Evolutionary conservation across 2,329 filamentous ascomycete genomes (phyloP).

Genomic region (Lasiodiplodia hormozganensis): DNA sequence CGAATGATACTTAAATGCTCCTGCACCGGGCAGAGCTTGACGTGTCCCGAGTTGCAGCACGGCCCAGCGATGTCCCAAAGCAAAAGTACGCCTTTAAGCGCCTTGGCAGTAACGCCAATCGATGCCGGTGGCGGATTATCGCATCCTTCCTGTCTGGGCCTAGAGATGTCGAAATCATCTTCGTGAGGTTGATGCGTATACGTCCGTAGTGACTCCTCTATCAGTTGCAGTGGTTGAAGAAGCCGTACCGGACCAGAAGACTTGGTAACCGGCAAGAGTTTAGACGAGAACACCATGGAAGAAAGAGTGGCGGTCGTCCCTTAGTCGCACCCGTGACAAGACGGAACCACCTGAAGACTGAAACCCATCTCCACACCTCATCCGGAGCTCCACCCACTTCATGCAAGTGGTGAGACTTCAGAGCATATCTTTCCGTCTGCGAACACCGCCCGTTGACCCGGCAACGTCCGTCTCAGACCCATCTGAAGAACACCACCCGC

Average conservation of each 20-base stretch:
- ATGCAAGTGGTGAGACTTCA: neutral
- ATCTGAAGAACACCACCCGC: neutral
- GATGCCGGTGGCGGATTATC: neutral
- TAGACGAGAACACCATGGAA: neutral
- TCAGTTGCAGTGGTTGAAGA: neutral
- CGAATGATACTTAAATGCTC: no score
- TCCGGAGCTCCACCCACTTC: neutral
- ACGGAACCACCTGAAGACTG: neutral
- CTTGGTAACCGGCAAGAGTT: neutral
- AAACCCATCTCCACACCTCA: neutral
- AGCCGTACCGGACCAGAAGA: neutral
- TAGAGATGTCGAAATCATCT: neutral
- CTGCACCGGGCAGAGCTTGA: no score
- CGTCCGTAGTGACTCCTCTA: neutral
- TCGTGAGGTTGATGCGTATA: neutral
- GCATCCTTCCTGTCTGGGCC: neutral
- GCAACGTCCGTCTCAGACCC: neutral
- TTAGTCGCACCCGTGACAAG: neutral
- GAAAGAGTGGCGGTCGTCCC: no score
- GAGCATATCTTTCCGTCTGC: neutral
- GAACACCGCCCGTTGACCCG: conserved; percentile 7
- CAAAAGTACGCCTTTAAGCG: neutral
- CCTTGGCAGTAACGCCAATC: neutral
- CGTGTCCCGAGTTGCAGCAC: no score
- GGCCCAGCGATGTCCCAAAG: neutral